Conservation (phyloP, 1,139 yeast genomes). For the Hanseniaspora sp. region DNA sequence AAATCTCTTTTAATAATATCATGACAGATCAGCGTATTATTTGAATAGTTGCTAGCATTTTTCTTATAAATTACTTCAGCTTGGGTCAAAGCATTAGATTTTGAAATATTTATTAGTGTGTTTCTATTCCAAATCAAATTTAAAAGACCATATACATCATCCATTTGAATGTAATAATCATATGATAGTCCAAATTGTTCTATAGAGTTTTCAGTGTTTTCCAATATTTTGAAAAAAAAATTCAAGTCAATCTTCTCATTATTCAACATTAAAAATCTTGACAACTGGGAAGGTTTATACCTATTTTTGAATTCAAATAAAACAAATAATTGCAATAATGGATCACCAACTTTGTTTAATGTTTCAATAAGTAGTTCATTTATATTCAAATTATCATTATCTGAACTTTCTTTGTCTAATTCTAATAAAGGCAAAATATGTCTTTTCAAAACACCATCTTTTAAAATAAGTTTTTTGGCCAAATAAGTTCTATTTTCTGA, state of each 20-base stretch:
- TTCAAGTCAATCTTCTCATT: constrained; percentile 32
- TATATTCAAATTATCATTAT: constrained; percentile 48
- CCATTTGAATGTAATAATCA: constrained; percentile 53
- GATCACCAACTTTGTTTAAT: constrained; percentile 55
- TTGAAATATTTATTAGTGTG: constrained; percentile 12
- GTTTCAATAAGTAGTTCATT: constrained; percentile 57
- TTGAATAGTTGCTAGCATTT: constrained; percentile 23
- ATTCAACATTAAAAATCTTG: constrained; percentile 39
- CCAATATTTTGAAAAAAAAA: constrained; percentile 20
- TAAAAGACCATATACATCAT: constrained; percentile 39
- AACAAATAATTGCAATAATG: constrained; percentile 53
- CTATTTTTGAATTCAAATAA: constrained; percentile 42
- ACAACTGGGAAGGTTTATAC: constrained; percentile 43
- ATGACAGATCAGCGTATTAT: constrained; percentile 25
- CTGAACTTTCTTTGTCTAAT: background rate
- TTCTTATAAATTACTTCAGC: constrained; percentile 26
- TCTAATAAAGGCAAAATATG: constrained; percentile 51
- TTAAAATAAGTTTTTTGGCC: constrained; percentile 52
- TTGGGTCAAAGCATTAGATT: constrained; percentile 24
- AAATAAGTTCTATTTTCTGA: constrained; percentile 63
- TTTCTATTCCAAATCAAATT: constrained; percentile 30
- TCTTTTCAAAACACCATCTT: constrained; percentile 55
- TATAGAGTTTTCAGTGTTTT: constrained; percentile 35
- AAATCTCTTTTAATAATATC: constrained; percentile 39
- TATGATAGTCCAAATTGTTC: constrained; percentile 33